Conservation (phyloP, 768 basidiomycete genomes). For the Dictyophora rubrovolvata region DNA sequence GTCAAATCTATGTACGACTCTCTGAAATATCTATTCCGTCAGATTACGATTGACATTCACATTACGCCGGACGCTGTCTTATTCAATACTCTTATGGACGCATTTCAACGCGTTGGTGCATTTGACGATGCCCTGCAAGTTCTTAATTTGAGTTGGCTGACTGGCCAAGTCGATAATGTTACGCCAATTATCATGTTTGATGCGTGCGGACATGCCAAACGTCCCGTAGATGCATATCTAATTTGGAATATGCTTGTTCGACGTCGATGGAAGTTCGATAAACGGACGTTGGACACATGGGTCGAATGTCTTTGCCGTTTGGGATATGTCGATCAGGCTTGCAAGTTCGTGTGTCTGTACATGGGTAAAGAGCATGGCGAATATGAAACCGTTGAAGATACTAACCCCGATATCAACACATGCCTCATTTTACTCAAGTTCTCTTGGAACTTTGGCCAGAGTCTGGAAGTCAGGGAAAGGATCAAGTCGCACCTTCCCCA, state of each 20-base stretch:
- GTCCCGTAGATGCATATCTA: slow-evolving; percentile 39
- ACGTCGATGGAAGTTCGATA: slow-evolving; percentile 43
- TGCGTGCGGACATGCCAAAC: slow-evolving; percentile 59
- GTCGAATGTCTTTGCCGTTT: slow-evolving; percentile 79
- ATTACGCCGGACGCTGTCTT: slow-evolving; percentile 59
- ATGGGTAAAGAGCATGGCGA: slow-evolving; percentile 40
- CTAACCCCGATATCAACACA: slow-evolving; percentile 40
- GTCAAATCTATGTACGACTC: slow-evolving; percentile 13
- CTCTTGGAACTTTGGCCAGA: slow-evolving; percentile 8
- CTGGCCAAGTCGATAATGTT: slow-evolving; percentile 46
- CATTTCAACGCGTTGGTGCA: slow-evolving; percentile 71
- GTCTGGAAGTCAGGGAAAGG: slow-evolving; percentile 7
- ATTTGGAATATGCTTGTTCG: slow-evolving; percentile 44
- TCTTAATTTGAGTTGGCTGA: slow-evolving; percentile 65
- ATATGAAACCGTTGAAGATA: slow-evolving; percentile 15
- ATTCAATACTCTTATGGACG: slow-evolving; percentile 83
- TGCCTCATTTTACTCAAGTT: slow-evolving; percentile 47
- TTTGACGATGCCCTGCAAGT: slow-evolving; percentile 64
- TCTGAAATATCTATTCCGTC: slow-evolving; percentile 51
- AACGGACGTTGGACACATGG: slow-evolving; percentile 71
- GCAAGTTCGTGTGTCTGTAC: slow-evolving; percentile 49
- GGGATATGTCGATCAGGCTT: slow-evolving; percentile 55
- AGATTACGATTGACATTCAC: slow-evolving; percentile 69
- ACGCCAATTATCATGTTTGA: slow-evolving; percentile 81
- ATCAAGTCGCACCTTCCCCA: slow-evolving; percentile 10